Percentiles rank a stretch among this genome's conserved stretches.
These are phyloP conservation scores for Claviceps spartinae DNA, from an alignment of 2,329 filamentous ascomycete genomes.

Conservation along the genomic window DNA sequence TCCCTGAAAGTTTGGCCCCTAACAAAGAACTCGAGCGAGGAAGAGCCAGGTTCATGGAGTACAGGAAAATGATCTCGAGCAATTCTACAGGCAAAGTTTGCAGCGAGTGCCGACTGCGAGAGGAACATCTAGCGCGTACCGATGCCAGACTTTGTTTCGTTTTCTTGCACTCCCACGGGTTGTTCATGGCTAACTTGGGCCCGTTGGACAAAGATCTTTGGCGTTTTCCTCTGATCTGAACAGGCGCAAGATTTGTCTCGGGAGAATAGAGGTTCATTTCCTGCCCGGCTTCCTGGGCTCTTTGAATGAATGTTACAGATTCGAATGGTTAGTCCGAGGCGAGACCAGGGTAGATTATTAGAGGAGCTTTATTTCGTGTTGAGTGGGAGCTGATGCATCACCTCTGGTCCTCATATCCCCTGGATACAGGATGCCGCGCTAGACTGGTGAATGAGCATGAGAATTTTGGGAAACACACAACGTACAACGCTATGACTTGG, in stretches of 20 bases:
- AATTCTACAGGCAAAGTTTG: conserved; percentile 36
- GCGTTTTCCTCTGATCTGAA: conserved; percentile 35
- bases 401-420: too few species aligned
- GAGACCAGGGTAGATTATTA: too few species aligned
- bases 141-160: conserved; percentile 16
- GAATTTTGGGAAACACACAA: too few species aligned
- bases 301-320: too few species aligned
- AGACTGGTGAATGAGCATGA: too few species aligned
- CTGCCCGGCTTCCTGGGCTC: not conserved
- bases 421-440: too few species aligned
- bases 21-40: conserved; percentile 30
- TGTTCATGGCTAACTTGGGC: conserved; percentile 3
- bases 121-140: conserved; percentile 16
- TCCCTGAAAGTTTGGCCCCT: conserved; percentile 31
- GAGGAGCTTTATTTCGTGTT: too few species aligned
- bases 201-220: conserved; percentile 10
- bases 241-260: conserved; percentile 33
- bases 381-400: too few species aligned
- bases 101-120: conserved; percentile 14
- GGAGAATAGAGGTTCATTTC: too few species aligned
- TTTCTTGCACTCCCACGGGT: conserved; percentile 10
- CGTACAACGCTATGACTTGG: too few species aligned
- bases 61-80: conserved; percentile 37
- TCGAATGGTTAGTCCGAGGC: too few species aligned
- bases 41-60: conserved; percentile 35